phyloP scores from a whole-genome alignment of 306 rosid species.

The Arachis stenosperma region DNA sequence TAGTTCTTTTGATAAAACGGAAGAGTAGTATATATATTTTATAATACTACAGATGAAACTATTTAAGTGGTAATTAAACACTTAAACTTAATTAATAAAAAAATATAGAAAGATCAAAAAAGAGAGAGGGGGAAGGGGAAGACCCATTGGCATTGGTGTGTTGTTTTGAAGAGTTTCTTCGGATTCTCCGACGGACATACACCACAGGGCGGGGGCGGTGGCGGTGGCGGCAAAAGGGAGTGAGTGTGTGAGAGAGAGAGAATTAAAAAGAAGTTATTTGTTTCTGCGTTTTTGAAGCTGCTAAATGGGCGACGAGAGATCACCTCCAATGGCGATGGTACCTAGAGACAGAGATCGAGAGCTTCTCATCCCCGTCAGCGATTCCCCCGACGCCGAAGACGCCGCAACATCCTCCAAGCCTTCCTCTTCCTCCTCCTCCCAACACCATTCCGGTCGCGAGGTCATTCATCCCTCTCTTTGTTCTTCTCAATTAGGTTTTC shows the following conservation, averaged over 20 bases:
- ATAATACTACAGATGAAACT: no score
- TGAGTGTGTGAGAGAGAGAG: no score
- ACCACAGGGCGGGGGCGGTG: background rate
- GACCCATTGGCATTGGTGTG: background rate
- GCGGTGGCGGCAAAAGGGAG: no score
- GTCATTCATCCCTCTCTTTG: constrained; percentile 41
- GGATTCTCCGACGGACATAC: constrained; percentile 3
- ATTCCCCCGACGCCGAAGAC: constrained; percentile 40
- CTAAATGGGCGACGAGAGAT: constrained; percentile 74
- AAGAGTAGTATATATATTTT: no score
- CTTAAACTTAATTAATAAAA: background rate
- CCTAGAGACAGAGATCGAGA: constrained; percentile 84
- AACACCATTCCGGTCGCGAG: constrained; percentile 71
- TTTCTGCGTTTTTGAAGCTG: background rate
- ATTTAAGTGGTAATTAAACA: no score
- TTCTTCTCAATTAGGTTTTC: constrained; percentile 33
- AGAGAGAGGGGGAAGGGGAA: background rate
- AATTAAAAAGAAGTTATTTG: no score
- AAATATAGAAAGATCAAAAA: background rate
- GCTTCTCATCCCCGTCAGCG: constrained; percentile 83
- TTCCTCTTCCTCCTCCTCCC: constrained; percentile 52
- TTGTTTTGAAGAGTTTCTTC: background rate
- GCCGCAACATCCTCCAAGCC: constrained; percentile 54
- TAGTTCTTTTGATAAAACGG: no score
- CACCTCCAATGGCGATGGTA: constrained; percentile 55